A percentile compares a stretch with the other conserved stretches of the same genome.
These are phyloP conservation scores for Microsporum audouinii DNA, from an alignment of 2,329 filamentous ascomycete genomes.

Conservation along the genomic window DNA sequence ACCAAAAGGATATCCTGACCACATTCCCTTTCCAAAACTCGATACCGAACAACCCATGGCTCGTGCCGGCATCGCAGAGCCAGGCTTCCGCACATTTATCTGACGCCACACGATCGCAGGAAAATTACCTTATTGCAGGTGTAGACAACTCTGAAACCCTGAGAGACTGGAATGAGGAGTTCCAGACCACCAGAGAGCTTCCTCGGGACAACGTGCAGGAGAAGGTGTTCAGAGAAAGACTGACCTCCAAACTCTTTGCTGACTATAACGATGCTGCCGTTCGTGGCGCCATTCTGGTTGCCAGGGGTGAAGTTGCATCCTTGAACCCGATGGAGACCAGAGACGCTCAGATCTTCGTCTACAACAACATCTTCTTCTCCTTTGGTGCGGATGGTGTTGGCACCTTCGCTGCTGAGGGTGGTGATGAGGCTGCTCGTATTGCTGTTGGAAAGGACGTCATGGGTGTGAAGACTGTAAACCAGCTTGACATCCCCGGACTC, in stretches of 20 bases:
- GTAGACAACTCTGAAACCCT: slow-evolving; percentile 89
- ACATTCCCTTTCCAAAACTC: slow-evolving; percentile 95
- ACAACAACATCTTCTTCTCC: slow-evolving; percentile 99
- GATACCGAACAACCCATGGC: slow-evolving; percentile 83
- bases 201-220: slow-evolving; percentile 91
- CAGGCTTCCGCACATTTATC: slow-evolving; percentile 59
- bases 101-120: slow-evolving; percentile 81
- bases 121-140: slow-evolving; percentile 79
- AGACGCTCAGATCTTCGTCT: slow-evolving; percentile 96
- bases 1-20: slow-evolving; percentile 72
- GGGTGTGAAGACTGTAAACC: slow-evolving; percentile 89
- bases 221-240: slow-evolving; percentile 83
- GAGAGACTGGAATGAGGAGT: slow-evolving; percentile 98
- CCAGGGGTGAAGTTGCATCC: slow-evolving; percentile 80
- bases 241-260: slow-evolving; percentile 91
- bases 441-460: slow-evolving; percentile 94
- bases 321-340: slow-evolving; percentile 85
- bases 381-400: slow-evolving; percentile 96
- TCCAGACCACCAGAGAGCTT: slow-evolving; percentile 90
- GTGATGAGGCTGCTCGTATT: slow-evolving; percentile 88
- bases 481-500: slow-evolving; percentile 86
- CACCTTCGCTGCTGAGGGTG: slow-evolving; percentile 91
- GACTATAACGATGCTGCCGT: slow-evolving; percentile 96
- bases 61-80: slow-evolving; percentile 58
- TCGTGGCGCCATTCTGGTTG: slow-evolving; percentile 81